These are phyloP conservation scores for Macrolepiota fuliginosa DNA, from an alignment of 768 basidiomycete genomes.

Conservation along the genomic window DNA sequence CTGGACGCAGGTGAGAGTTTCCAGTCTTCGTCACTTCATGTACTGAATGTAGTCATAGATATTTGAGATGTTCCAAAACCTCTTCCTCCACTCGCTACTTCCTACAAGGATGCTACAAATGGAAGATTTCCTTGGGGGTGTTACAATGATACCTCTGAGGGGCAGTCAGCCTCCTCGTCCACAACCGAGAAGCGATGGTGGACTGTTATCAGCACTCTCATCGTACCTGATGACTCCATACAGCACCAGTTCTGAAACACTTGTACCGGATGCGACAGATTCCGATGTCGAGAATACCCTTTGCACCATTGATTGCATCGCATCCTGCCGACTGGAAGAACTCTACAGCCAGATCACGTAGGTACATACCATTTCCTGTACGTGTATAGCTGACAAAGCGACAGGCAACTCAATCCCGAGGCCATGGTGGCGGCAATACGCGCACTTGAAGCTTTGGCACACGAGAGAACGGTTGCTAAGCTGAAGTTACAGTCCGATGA, in stretches of 20 bases:
- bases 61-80: conserved; percentile 97
- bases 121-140: conserved; percentile 98
- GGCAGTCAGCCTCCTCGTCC: conserved; percentile 65
- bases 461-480: conserved; percentile 82
- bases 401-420: conserved; percentile 74
- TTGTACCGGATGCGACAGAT: conserved; percentile 87
- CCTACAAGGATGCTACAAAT: conserved; percentile 91
- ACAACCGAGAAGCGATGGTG: conserved; percentile 75
- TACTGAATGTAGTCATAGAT: conserved; percentile 49
- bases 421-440: conserved; percentile 82
- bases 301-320: conserved; percentile 93
- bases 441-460: conserved; percentile 86
- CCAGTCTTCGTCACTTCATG: background rate
- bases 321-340: conserved; percentile 90
- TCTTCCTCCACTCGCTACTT: conserved; percentile 91
- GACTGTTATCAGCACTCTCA: conserved; percentile 88
- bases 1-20: conserved; percentile 75
- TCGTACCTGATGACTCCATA: conserved; percentile 98
- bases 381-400: conserved; percentile 1
- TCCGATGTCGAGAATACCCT: conserved; percentile 92
- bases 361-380: conserved; percentile 27
- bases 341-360: conserved; percentile 93
- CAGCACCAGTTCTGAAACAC: conserved; percentile 63
- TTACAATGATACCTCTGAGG: conserved; percentile 87
- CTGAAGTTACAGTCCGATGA: conserved; percentile 73